Percentiles rank a stretch among this genome's conserved stretches.
These are phyloP conservation scores for Calendula officinalis DNA, from an alignment of 129 eudicot species.

Conservation along the genomic window DNA sequence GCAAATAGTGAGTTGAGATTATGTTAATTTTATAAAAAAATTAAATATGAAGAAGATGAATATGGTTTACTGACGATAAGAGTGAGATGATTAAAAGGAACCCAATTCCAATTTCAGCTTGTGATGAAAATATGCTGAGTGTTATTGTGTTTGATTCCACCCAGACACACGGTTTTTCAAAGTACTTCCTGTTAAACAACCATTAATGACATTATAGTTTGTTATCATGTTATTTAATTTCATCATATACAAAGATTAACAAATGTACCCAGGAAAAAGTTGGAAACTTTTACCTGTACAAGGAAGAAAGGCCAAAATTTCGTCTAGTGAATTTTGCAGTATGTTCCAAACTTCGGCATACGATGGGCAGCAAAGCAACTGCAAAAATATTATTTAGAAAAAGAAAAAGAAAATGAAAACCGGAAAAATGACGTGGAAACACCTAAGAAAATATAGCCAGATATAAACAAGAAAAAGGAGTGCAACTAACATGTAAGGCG, in stretches of 20 bases:
- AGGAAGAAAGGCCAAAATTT: conserved; percentile 65
- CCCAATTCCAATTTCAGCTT: conserved; percentile 91
- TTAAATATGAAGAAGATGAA: too few species aligned
- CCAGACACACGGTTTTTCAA: conserved; percentile 93
- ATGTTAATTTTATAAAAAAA: too few species aligned
- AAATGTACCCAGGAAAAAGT: conserved; percentile 3
- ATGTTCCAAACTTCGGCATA: conserved; percentile 76
- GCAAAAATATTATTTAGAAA: conserved; percentile 35
- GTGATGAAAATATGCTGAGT: conserved; percentile 80
- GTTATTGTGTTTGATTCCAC: conserved; percentile 85
- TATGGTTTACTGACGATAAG: conserved; percentile 64
- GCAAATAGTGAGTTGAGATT: conserved; percentile 8
- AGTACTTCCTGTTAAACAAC: conserved; percentile 64
- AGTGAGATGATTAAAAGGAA: conserved; percentile 79
- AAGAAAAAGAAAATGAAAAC: not conserved
- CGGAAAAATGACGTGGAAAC: not conserved
- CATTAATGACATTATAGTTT: not conserved
- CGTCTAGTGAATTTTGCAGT: conserved; percentile 80
- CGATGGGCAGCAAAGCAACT: conserved; percentile 90
- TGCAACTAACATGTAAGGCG: conserved; percentile 77
- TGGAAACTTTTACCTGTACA: conserved; percentile 59
- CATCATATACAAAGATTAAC: too few species aligned
- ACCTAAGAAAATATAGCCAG: not conserved
- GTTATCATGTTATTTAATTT: not conserved
- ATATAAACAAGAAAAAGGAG: conserved; percentile 7